Conservation (phyloP, 106 monocot species). For the Allium sativum region DNA sequence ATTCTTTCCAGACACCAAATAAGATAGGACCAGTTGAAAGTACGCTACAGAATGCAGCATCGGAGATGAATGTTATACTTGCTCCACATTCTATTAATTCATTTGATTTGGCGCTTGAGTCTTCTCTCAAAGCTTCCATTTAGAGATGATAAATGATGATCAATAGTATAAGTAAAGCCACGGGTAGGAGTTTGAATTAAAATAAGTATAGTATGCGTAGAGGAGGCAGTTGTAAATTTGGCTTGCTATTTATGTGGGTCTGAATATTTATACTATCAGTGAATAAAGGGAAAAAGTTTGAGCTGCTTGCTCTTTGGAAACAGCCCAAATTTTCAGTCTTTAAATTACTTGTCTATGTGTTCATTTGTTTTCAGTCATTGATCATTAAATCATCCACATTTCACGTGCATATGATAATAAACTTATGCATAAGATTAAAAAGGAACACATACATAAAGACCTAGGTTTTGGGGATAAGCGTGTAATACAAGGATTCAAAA, state of each 20-base stretch:
- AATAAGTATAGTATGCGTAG: neutral
- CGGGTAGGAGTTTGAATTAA: neutral
- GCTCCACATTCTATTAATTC: conserved; percentile 49
- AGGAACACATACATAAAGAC: no score
- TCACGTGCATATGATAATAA: no score
- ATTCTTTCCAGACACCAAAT: conserved; percentile 61
- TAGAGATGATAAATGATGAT: conserved; percentile 2
- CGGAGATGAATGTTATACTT: conserved; percentile 31
- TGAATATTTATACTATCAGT: neutral
- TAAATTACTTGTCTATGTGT: no score
- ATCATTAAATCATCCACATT: no score
- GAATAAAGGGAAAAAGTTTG: neutral
- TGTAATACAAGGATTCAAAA: no score
- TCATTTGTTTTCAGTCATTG: no score
- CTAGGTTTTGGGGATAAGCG: no score
- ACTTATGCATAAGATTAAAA: no score
- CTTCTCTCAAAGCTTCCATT: conserved; percentile 12
- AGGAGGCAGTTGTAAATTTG: neutral
- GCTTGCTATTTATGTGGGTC: neutral
- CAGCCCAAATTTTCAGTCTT: no score
- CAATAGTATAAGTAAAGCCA: neutral
- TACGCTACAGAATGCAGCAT: conserved; percentile 29
- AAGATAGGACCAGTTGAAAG: conserved; percentile 47
- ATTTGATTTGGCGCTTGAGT: conserved; percentile 43
- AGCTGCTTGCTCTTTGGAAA: no score